phyloP scores from a whole-genome alignment of 495 filamentous ascomycete species.

The Penicillium egyptiacum region DNA sequence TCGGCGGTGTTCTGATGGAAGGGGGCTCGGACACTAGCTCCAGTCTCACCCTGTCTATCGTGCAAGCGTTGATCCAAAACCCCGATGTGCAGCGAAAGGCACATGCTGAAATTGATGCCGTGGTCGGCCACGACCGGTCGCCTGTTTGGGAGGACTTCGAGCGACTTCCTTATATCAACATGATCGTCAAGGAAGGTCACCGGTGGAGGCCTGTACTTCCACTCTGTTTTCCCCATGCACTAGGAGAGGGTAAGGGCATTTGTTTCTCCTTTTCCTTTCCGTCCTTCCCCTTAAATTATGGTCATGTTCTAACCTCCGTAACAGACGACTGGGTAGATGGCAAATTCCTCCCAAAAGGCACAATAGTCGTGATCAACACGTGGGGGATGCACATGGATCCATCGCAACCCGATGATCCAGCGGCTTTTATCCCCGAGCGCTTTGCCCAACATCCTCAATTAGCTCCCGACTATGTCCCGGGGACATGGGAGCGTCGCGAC shows the following conservation, averaged over 20 bases:
- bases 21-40: slow-evolving; percentile 49
- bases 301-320: background rate
- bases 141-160: slow-evolving; percentile 39
- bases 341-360: background rate
- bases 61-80: slow-evolving; percentile 45
- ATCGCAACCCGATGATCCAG: background rate
- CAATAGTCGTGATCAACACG: background rate
- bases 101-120: slow-evolving; percentile 33
- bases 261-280: background rate
- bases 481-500: background rate
- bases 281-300: too few species aligned
- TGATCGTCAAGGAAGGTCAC: slow-evolving; percentile 23
- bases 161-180: slow-evolving; percentile 47
- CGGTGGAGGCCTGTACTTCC: slow-evolving; percentile 39
- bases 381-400: background rate
- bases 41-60: slow-evolving; percentile 36
- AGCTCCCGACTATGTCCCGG: background rate
- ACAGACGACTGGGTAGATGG: background rate
- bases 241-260: background rate
- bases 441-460: background rate
- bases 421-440: background rate
- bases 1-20: slow-evolving; percentile 43
- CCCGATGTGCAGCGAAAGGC: slow-evolving; percentile 41
- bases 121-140: slow-evolving; percentile 32
- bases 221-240: slow-evolving; percentile 34